Conservation (phyloP, 164 flowering plant genomes). For the Magnolia kwangsiensis region DNA sequence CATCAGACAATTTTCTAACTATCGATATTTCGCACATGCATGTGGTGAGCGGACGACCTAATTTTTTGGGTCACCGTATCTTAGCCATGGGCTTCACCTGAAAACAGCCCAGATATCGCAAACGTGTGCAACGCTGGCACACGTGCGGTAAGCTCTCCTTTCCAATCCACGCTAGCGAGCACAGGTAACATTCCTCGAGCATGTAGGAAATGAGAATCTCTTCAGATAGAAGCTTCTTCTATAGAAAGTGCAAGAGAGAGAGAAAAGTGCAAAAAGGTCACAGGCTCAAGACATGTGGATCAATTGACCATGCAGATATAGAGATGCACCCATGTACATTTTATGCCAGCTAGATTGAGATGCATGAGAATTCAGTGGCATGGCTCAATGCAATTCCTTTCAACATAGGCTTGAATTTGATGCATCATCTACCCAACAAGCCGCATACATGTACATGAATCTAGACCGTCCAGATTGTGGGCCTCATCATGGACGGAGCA, state of each 20-base stretch:
- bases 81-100: too few species aligned
- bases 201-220: background rate
- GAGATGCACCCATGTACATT: background rate
- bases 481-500: too few species aligned
- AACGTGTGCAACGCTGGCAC: background rate
- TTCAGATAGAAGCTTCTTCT: background rate
- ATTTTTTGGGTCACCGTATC: too few species aligned
- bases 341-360: background rate
- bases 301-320: background rate
- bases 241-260: background rate
- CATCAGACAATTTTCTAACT: background rate
- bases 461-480: too few species aligned
- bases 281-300: too few species aligned
- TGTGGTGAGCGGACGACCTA: too few species aligned
- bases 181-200: background rate
- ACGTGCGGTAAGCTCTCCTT: background rate
- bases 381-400: background rate
- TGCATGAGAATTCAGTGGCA: background rate
- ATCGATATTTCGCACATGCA: too few species aligned
- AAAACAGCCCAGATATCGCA: too few species aligned
- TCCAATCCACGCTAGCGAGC: background rate
- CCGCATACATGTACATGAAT: too few species aligned
- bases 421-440: too few species aligned
- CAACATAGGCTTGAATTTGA: too few species aligned
- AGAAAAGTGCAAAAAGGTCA: background rate